Base-by-base conservation (phyloP, 345 rosid genomes). In the Durio zibethinus region DNA sequence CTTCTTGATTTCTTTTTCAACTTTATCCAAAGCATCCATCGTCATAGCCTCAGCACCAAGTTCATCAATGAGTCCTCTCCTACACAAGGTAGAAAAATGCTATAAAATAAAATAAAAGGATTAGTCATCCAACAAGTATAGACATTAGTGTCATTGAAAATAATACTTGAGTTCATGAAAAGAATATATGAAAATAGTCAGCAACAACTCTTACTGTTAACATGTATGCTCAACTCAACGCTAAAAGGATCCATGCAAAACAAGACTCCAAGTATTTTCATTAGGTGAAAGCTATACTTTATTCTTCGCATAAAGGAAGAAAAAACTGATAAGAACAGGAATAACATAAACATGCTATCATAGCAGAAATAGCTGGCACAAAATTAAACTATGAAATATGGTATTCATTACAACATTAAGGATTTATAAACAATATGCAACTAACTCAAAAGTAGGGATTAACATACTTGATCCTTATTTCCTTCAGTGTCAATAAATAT, bases 31-130 rank as follows among this genome's bases (percentile, higher is more conserved):
- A 65, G 98, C 97, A 78, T 91, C 97, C 78, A 97, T 88, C 97
- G 92, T 94, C 99, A 92, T 88, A 74, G 89, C 89, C 90, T 97
- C 99, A 10, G 88, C 91, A 84, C 98, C 98, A 61, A 87, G 89
- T 76, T 91, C 97, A 84, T 94, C 98, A 72, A 59, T 74, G 66
- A 97, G 88, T 65, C 97, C 97, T 77, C 90, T 86, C 96, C 99
- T 97, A 82, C 85, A 86, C 74, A 38, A 67, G 15, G 43, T 40
- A 80, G 75, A 83, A 42, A 52, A 25, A 70, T 16, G 3, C 25
- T 15, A 47, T 27, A 25, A 27, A n/a, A 47, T 27, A 25, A 27
- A n/a, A 15, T 23, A 31, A 23, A 45, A 31, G 23, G 5, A 33
- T 45, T 31, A 74, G 60, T 59, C 27, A 50, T 33, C 4, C 43